Evolutionary conservation across 345 rosid species (phyloP).

Genomic region (Garcia nutans): DNA sequence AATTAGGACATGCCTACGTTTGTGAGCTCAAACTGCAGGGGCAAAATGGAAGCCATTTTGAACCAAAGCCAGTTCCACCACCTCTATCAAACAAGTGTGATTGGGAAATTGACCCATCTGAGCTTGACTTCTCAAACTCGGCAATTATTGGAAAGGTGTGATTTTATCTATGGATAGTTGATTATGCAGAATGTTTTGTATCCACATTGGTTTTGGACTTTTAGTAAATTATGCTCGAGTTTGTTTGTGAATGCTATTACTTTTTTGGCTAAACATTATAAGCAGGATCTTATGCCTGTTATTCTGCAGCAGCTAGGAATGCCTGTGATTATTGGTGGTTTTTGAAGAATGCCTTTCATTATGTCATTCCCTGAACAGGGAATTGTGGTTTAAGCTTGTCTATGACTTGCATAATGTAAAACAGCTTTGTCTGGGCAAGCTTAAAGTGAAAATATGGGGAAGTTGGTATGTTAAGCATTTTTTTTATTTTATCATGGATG

Average conservation of each 20-base stretch:
- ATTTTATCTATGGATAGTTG: background rate
- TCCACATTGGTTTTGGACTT: slow-evolving; percentile 9
- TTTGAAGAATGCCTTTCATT: background rate
- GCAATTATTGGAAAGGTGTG: slow-evolving; percentile 84
- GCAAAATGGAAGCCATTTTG: slow-evolving; percentile 97
- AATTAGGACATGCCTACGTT: slow-evolving; percentile 14
- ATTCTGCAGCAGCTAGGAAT: background rate
- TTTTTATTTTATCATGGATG: background rate
- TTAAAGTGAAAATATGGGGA: background rate
- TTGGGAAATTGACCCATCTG: slow-evolving; percentile 97
- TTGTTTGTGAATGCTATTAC: background rate
- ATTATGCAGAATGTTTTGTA: background rate
- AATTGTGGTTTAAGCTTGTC: background rate
- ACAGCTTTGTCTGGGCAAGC: background rate
- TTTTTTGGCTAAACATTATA: background rate
- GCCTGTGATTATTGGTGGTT: background rate
- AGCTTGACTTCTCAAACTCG: slow-evolving; percentile 84
- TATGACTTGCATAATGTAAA: background rate
- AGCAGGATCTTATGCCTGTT: no score
- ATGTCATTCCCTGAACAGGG: background rate
- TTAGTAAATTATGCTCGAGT: slow-evolving; percentile 8
- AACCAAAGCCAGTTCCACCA: slow-evolving; percentile 92
- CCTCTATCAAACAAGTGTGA: slow-evolving; percentile 96
- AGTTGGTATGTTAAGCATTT: background rate
- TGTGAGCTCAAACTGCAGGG: slow-evolving; percentile 55